Evolutionary conservation across 1,284 basidiomycete species (phyloP), one percentile per base, ranked within the genome.

Genomic region (Ustilago vetiveriae): DNA sequence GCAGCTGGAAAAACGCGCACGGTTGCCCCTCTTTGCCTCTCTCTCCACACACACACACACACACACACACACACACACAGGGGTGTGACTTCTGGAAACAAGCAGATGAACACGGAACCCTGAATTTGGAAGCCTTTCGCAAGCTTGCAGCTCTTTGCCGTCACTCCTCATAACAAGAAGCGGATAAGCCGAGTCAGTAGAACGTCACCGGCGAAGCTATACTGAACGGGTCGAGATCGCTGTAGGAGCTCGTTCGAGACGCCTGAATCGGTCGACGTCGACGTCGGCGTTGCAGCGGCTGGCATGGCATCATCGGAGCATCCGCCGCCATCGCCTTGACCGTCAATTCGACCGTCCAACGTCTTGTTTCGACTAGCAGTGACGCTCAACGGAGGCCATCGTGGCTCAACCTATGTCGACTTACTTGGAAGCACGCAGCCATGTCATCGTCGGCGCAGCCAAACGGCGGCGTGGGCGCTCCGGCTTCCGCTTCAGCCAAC

Each of bases 381-480:
- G n/a, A n/a, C n/a, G n/a, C n/a, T n/a, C n/a, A n/a, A n/a, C n/a
- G n/a, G n/a, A n/a, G n/a, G n/a, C n/a, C n/a, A n/a, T n/a, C n/a
- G n/a, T n/a, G n/a, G n/a, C n/a, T n/a, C n/a, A n/a, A n/a, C n/a
- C n/a, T n/a, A n/a, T n/a, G n/a, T n/a, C n/a, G n/a, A n/a, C n/a
- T n/a, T n/a, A n/a, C n/a, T n/a, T n/a, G n/a, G n/a, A n/a, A n/a
- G n/a, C n/a, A n/a, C n/a, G n/a, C n/a, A n/a, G n/a, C 16, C 19
- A 70, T 70, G 62, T 65, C 60, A 4, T 50, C 53, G 3, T 40
- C 50, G 4, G 52, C 56, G 8, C 59, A 64, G 24, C 52, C 54
- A 46, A 56, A 52, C 35, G 42, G 44, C 24, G 32, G 39, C 29
- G 40, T 19, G n/a, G 41, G 14, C 13, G 29, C 44, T 14, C 38